Base-by-base conservation (phyloP, 805 yeast genomes). In the Candida orba region DNA sequence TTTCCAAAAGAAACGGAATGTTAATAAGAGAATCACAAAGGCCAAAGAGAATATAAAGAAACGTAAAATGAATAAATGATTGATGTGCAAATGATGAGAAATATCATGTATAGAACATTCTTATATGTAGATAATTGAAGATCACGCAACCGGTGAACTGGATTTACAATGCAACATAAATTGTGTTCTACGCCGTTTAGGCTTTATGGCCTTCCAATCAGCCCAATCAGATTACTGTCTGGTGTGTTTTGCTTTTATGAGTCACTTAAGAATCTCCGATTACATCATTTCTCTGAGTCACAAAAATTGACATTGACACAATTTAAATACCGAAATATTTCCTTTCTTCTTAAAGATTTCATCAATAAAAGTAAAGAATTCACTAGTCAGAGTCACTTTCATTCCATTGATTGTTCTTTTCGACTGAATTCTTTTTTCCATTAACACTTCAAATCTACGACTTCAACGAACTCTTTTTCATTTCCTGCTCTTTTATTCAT, bases 1-100 rank as follows among this genome's bases (percentile, higher is more conserved):
- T 6, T 51, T 47, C 24, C 69, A 71, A 43, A 59, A 71, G 24
- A 62, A 66, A 44, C 52, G 14, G 10, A 39, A 36, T 30, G 3
- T 74, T 58, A 84, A 87, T 29, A 81, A 81, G 58, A 66, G 91
- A 51, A 65, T 83, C 56, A 70, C 71, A 39, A 67, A 69, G 10
- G 89, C 89, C 0, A 42, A 49, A 30, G 48, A 44, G 1, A 49
- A 45, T 44, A 52, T 54, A 41, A 41, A 34, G 25, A 42, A 36
- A 31, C 40, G 33, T 8, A 38, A 37, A 37, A 39, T 37, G 24
- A 20, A 10, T 31, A 31, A 31, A 15, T 31, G 34, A 31, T n/a
- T 20, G 5, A 20, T 20, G 22, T 20, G 5, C 5, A 5, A n/a
- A 20, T 20, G 5, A 20, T 20, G 22, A 20, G 22, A n/a, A n/a